phyloP scores from a whole-genome alignment of 2,329 filamentous ascomycete species.

The Paecilomyces dactylethromorphus region DNA sequence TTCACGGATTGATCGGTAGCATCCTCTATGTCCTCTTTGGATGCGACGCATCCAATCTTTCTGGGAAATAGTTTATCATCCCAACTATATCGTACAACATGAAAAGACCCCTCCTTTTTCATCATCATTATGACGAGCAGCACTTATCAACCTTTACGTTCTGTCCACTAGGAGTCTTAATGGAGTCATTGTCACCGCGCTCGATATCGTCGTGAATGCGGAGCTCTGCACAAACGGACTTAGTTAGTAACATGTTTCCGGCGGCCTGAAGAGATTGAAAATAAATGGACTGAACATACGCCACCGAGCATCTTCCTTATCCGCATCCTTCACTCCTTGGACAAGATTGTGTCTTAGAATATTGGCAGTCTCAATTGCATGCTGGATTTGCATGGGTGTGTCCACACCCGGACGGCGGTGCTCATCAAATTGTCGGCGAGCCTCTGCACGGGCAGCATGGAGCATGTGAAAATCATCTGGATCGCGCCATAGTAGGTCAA shows the following conservation, averaged over 20 bases:
- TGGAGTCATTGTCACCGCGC: slow-evolving; percentile 83
- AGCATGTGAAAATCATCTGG: slow-evolving; percentile 66
- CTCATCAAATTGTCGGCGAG: slow-evolving; percentile 65
- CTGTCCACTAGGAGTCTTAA: slow-evolving; percentile 56
- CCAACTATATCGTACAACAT: neutral
- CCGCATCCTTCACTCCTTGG: slow-evolving; percentile 56
- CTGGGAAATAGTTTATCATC: neutral
- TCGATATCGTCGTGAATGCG: slow-evolving; percentile 89
- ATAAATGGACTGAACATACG: slow-evolving; percentile 16
- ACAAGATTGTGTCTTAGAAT: slow-evolving; percentile 81
- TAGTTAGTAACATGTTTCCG: slow-evolving; percentile 4
- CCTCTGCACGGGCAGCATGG: slow-evolving; percentile 63
- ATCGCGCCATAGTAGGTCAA: slow-evolving; percentile 5
- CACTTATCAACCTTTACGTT: slow-evolving; percentile 34
- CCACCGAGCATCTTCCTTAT: slow-evolving; percentile 28
- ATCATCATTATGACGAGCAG: neutral
- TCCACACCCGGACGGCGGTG: slow-evolving; percentile 57
- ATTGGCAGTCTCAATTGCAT: slow-evolving; percentile 75
- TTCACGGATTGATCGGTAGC: neutral
- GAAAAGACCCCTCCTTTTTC: neutral
- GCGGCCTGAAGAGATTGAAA: neutral
- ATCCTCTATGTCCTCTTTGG: neutral
- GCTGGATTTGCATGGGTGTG: slow-evolving; percentile 59
- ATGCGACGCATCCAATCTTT: neutral
- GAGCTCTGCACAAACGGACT: slow-evolving; percentile 52